Evolutionary conservation across 2,329 filamentous ascomycete species (phyloP).

Genomic region (Xylaria hypoxylon): DNA sequence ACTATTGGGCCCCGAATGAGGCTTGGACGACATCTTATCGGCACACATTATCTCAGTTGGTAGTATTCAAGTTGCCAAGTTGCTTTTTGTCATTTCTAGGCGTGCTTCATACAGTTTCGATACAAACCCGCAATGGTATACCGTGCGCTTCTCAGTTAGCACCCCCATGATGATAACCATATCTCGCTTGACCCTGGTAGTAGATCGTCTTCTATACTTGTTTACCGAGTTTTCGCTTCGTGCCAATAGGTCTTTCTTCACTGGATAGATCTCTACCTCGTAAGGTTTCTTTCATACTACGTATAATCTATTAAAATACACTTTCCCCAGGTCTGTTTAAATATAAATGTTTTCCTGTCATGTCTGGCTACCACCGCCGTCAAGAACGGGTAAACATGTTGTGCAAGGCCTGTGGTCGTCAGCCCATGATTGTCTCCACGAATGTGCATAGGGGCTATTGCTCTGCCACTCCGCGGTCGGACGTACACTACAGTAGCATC

Average conservation of each 20-base stretch:
- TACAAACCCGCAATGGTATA: not conserved
- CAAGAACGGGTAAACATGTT: not conserved
- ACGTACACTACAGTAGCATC: slow-evolving; percentile 6
- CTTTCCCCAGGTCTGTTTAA: no score
- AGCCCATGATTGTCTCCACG: not conserved
- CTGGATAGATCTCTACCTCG: no score
- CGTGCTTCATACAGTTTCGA: not conserved
- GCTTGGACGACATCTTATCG: slow-evolving; percentile 18
- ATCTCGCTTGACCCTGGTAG: not conserved
- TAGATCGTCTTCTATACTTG: no score
- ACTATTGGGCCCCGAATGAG: slow-evolving; percentile 24
- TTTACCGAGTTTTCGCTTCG: no score
- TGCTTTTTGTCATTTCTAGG: not conserved
- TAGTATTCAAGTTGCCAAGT: slow-evolving; percentile 4
- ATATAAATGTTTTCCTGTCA: no score
- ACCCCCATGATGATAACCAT: not conserved
- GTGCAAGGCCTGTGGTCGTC: not conserved
- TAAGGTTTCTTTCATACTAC: no score
- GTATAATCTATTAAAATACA: no score
- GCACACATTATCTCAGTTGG: slow-evolving; percentile 14
- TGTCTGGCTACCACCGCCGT: no score
- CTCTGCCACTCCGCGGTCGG: slow-evolving; percentile 26
- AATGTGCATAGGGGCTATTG: not conserved
- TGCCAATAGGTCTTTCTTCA: no score
- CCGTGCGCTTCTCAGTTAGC: not conserved